Base-by-base conservation (phyloP, 352 stramenopile species). In the Hyaloperonospora brassicae region DNA sequence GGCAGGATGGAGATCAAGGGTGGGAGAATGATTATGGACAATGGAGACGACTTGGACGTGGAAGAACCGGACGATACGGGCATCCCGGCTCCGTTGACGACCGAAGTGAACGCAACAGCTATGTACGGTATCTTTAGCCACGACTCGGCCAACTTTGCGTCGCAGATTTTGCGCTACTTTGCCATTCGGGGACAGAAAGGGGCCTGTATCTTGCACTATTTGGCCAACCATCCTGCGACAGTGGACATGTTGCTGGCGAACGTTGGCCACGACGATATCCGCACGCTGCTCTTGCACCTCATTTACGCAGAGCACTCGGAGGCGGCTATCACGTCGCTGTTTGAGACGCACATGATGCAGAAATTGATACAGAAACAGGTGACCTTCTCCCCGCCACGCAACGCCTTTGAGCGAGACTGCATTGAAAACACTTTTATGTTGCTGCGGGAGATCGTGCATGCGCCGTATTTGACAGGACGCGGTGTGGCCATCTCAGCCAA, bases 261-360 rank as follows among this genome's bases (percentile, higher is more conserved):
- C 49, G 77, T 91, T 39, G 80, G 80, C 22, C 76, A 91, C 62
- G 84, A 93, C 54, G 80, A 91, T 62, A 80, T 87, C 35, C 77
- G 80, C 35, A 86, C 75, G 34, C 52, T 90, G 43, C 47, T 93
- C 50, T 59, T 93, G 44, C 84, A 89, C 47, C 48, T 93, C 40
- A 74, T 91, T 38, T 93, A 93, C 64, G 83, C 80, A 24, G 84
- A 93, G 50, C 84, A 93, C 66, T 86, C 84, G 47, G 78, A 91
- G 31, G 77, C 61, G 39, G 53, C 77, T 47, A 90, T 93, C 52
- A 72, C 71, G 34, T 71, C 76, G 36, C 61, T 93, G 9, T 91
- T 90, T 51, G 60, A 73, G 47, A 87, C 70, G 43, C 60, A 81
- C 31, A 68, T 93, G 61, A 66, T 93, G 51, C 74, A 86, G 47